These are phyloP conservation scores for Globisporangium yorkense DNA, from an alignment of 352 stramenopile species.

Conservation along the genomic window DNA sequence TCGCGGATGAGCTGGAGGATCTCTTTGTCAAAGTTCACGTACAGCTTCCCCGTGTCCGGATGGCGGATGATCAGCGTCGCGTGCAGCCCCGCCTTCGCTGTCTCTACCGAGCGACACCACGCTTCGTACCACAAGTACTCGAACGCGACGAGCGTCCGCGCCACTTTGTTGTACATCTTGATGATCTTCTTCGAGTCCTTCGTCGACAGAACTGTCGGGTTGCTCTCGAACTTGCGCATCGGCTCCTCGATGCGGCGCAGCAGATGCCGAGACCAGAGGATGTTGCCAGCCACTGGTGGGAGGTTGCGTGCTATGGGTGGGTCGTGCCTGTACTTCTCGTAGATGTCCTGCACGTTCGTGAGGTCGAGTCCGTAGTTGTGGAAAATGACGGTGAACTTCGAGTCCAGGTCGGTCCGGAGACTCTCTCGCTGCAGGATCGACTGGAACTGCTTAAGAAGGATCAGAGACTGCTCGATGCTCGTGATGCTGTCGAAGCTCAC, in stretches of 20 bases:
- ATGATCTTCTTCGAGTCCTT: slow-evolving; percentile 90
- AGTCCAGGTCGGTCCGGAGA: slow-evolving; percentile 75
- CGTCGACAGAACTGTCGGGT: slow-evolving; percentile 74
- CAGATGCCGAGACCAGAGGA: slow-evolving; percentile 81
- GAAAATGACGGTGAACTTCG: slow-evolving; percentile 90
- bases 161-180: slow-evolving; percentile 89
- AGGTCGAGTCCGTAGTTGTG: slow-evolving; percentile 89
- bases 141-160: slow-evolving; percentile 84
- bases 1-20: slow-evolving; percentile 86
- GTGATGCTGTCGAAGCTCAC: slow-evolving; percentile 86
- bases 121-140: slow-evolving; percentile 89
- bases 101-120: slow-evolving; percentile 79
- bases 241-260: slow-evolving; percentile 84
- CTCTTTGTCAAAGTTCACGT: slow-evolving; percentile 88
- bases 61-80: slow-evolving; percentile 84
- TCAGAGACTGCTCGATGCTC: slow-evolving; percentile 83
- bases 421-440: slow-evolving; percentile 84
- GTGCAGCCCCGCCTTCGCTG: slow-evolving; percentile 64
- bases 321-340: slow-evolving; percentile 83
- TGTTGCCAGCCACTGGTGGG: slow-evolving; percentile 81
- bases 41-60: slow-evolving; percentile 61
- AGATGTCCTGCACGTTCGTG: slow-evolving; percentile 78
- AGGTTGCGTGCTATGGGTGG: slow-evolving; percentile 76
- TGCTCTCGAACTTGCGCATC: slow-evolving; percentile 86
- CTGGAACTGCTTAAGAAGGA: slow-evolving; percentile 85